Percentiles rank a stretch among this genome's conserved stretches.
Conservation (phyloP, 352 stramenopile genomes). For the Globisporangium camurandrum region DNA sequence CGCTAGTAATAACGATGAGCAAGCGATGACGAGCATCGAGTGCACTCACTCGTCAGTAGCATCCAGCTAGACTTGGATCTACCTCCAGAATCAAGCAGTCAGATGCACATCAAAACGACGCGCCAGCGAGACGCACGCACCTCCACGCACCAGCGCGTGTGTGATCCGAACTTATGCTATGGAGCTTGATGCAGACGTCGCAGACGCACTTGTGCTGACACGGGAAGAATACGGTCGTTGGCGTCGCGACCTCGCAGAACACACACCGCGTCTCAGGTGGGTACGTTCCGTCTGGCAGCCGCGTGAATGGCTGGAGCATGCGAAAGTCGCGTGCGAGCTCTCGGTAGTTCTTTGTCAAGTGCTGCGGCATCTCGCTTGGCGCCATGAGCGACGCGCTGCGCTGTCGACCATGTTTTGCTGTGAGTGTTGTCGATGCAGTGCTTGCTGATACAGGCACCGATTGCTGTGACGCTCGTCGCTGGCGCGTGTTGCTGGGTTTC, state of each 20-base stretch:
- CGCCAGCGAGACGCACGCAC: no score
- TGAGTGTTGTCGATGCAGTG: background rate
- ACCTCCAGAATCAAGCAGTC: no score
- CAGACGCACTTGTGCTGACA: conserved; percentile 67
- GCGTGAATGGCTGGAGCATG: conserved; percentile 42
- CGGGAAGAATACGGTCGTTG: conserved; percentile 44
- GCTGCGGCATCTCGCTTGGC: conserved; percentile 6
- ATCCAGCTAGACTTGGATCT: no score
- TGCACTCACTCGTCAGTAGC: background rate
- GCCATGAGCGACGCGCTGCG: conserved; percentile 10
- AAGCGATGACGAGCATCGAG: no score
- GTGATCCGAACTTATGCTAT: conserved; percentile 29
- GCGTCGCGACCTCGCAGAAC: conserved; percentile 26
- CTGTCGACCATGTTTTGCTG: conserved; percentile 7
- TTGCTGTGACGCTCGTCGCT: background rate
- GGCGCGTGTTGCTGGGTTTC: background rate
- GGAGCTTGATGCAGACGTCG: conserved; percentile 33
- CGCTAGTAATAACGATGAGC: no score
- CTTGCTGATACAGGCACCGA: background rate
- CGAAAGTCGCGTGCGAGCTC: conserved; percentile 42
- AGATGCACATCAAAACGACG: no score
- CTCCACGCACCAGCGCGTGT: conserved; percentile 19
- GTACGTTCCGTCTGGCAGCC: conserved; percentile 34
- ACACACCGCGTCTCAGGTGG: conserved; percentile 28
- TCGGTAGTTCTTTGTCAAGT: conserved; percentile 51